phyloP scores from a whole-genome alignment of 2,329 filamentous ascomycete species.

The Penicillium concentricum region DNA sequence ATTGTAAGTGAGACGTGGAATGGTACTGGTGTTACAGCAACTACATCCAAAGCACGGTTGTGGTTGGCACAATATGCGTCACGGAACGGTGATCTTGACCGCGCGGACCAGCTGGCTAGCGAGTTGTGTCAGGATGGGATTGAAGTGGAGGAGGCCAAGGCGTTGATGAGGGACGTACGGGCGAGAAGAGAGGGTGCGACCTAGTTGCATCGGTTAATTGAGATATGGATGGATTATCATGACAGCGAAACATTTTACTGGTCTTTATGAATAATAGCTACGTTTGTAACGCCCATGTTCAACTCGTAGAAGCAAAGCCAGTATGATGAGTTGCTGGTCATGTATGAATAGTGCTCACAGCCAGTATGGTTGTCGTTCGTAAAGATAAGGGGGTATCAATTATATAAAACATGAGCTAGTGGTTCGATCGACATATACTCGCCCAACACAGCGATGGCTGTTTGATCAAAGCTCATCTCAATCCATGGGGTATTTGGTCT shows the following conservation, averaged over 20 bases:
- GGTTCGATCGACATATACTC: slow-evolving; percentile 15
- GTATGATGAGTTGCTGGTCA: not conserved
- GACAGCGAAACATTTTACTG: not conserved
- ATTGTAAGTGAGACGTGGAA: slow-evolving; percentile 39
- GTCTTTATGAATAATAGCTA: not conserved
- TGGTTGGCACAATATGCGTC: slow-evolving; percentile 89
- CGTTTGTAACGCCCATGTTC: not conserved
- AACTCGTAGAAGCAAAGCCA: not conserved
- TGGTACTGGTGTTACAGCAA: slow-evolving; percentile 81
- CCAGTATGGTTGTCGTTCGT: not conserved
- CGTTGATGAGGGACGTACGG: slow-evolving; percentile 80
- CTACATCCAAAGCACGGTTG: slow-evolving; percentile 87
- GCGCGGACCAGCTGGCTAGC: slow-evolving; percentile 77
- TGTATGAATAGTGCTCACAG: not conserved
- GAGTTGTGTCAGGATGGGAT: slow-evolving; percentile 95
- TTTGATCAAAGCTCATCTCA: slow-evolving; percentile 28
- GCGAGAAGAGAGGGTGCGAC: slow-evolving; percentile 62
- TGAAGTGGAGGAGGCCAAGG: slow-evolving; percentile 96
- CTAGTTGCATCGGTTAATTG: slow-evolving; percentile 1
- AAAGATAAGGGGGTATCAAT: not conserved
- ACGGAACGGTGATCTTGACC: slow-evolving; percentile 68
- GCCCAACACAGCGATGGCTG: slow-evolving; percentile 20
- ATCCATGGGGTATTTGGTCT: slow-evolving; percentile 13
- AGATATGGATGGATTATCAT: slow-evolving; percentile 1
- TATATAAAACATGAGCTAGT: not conserved